Conservation (phyloP, 2,329 filamentous ascomycete genomes). For the Fusarium sp. region DNA sequence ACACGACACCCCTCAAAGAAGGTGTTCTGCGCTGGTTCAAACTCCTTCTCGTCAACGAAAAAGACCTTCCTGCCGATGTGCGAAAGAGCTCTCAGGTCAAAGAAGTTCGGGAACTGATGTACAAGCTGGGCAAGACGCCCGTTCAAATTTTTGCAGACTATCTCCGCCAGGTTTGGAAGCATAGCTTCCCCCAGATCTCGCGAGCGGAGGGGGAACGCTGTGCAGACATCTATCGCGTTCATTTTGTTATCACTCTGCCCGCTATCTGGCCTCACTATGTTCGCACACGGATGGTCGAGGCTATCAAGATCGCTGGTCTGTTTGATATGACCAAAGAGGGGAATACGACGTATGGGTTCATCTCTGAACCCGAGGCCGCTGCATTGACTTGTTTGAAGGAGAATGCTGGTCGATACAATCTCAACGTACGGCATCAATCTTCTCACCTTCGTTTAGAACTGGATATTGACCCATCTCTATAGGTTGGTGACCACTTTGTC, state of each 20-base stretch:
- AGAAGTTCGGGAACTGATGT: conserved; percentile 10
- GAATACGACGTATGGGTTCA: conserved; percentile 50
- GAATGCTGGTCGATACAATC: conserved; percentile 34
- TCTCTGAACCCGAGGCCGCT: conserved; percentile 60
- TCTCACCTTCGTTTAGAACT: not conserved
- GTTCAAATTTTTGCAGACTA: conserved; percentile 50
- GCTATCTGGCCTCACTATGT: conserved; percentile 59
- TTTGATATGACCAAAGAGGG: conserved; percentile 43
- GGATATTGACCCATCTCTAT: not conserved
- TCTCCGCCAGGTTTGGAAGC: conserved; percentile 50
- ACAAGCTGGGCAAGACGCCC: conserved; percentile 36
- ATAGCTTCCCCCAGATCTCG: conserved; percentile 45
- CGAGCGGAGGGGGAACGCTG: conserved; percentile 39
- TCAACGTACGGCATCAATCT: conserved; percentile 32
- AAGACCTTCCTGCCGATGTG: conserved; percentile 48
- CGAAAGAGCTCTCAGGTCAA: conserved; percentile 38
- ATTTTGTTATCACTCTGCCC: conserved; percentile 57
- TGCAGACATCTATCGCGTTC: conserved; percentile 45
- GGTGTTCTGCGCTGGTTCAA: conserved; percentile 56
- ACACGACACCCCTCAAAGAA: conserved; percentile 41
- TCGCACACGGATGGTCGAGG: conserved; percentile 51
- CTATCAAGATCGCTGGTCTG: conserved; percentile 52
- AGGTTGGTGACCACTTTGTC: conserved; percentile 46
- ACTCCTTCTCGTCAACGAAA: conserved; percentile 52
- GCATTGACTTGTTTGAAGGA: conserved; percentile 53